Evolutionary conservation across 768 basidiomycete species (phyloP).

Genomic region (Termitomyces sp.): DNA sequence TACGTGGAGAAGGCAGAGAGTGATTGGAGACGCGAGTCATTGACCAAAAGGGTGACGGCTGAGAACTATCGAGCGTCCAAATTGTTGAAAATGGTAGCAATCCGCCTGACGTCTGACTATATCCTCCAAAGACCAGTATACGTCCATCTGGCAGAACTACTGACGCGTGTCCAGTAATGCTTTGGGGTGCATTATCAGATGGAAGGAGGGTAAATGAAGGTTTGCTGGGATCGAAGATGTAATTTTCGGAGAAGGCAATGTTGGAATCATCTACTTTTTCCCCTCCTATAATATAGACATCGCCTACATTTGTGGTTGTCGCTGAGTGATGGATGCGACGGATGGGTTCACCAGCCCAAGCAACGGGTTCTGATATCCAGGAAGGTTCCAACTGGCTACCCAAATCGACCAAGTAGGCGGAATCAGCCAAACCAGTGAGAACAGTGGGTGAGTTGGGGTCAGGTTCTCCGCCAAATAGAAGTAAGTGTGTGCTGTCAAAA

Average conservation of each 20-base stretch:
- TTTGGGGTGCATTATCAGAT: conserved; percentile 56
- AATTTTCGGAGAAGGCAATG: conserved; percentile 60
- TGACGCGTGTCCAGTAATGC: conserved; percentile 70
- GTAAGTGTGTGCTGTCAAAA: conserved; percentile 47
- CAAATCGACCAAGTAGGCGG: conserved; percentile 56
- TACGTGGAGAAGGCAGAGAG: conserved; percentile 53
- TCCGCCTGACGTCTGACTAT: conserved; percentile 40
- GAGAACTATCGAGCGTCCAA: conserved; percentile 63
- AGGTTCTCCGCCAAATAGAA: conserved; percentile 78
- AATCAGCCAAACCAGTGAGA: conserved; percentile 56
- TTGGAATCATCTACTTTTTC: conserved; percentile 79
- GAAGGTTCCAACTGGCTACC: conserved; percentile 33
- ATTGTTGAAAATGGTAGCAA: conserved; percentile 58
- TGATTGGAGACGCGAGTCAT: conserved; percentile 34
- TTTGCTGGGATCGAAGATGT: conserved; percentile 51
- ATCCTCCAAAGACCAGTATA: conserved; percentile 77
- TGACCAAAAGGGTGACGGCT: conserved; percentile 49
- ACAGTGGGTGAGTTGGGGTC: conserved; percentile 55
- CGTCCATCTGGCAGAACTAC: conserved; percentile 68
- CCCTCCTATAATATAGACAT: conserved; percentile 76
- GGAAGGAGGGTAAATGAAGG: conserved; percentile 58
- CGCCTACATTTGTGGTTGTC: conserved; percentile 43
- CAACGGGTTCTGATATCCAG: conserved; percentile 46
- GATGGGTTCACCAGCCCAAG: conserved; percentile 67
- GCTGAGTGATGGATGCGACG: conserved; percentile 78